Conservation (phyloP, 1,139 yeast genomes). For the Candida mesenterica region DNA sequence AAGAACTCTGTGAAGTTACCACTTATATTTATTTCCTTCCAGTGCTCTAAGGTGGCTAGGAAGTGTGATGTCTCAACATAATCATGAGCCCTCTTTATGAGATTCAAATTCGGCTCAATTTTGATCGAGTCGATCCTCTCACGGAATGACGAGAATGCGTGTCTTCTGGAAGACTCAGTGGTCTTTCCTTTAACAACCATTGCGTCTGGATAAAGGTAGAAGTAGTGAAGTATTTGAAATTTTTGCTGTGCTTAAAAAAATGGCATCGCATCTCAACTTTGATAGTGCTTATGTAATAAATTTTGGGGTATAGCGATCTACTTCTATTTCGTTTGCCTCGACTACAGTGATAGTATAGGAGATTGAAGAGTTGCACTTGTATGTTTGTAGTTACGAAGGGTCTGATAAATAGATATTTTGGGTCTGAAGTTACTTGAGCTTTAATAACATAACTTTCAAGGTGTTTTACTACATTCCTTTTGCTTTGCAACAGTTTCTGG, state of each 20-base stretch:
- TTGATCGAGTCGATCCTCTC: slow-evolving; percentile 82
- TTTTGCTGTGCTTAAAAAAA: too few species aligned
- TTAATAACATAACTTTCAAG: too few species aligned
- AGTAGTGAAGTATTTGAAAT: slow-evolving; percentile 1
- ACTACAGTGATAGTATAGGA: too few species aligned
- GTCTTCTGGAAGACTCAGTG: slow-evolving; percentile 57
- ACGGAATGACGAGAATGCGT: slow-evolving; percentile 69
- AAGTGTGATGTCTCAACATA: slow-evolving; percentile 77
- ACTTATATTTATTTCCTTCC: slow-evolving; percentile 86
- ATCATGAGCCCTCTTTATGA: slow-evolving; percentile 65
- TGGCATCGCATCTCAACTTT: slow-evolving; percentile 12
- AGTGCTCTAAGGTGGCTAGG: slow-evolving; percentile 73
- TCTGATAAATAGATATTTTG: too few species aligned
- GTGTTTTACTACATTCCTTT: too few species aligned
- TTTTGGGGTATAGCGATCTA: too few species aligned
- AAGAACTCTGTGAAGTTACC: slow-evolving; percentile 66
- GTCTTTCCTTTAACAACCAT: slow-evolving; percentile 30
- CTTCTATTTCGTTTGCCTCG: too few species aligned
- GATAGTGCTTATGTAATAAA: background rate
- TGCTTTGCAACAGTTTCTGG: too few species aligned
- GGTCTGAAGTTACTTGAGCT: too few species aligned
- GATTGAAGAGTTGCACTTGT: too few species aligned
- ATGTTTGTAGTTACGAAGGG: too few species aligned
- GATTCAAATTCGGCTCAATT: slow-evolving; percentile 75
- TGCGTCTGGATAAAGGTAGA: slow-evolving; percentile 10